phyloP scores from a whole-genome alignment of 768 basidiomycete species.

The Mycena amicta region DNA sequence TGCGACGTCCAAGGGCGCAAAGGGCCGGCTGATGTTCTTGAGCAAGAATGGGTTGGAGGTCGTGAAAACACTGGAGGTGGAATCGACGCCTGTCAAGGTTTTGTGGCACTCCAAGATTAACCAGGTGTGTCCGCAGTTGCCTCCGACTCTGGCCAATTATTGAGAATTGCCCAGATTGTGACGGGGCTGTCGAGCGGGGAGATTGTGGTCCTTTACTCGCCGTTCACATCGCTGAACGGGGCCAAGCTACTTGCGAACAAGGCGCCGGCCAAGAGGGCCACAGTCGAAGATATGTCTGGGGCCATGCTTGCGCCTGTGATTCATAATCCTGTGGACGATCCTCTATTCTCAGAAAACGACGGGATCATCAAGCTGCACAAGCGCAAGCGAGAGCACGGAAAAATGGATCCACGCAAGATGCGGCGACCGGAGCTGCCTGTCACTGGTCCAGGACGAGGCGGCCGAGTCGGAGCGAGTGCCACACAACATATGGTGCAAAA shows the following conservation, averaged over 20 bases:
- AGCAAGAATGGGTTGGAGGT: conserved; percentile 69
- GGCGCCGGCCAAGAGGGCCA: conserved; percentile 80
- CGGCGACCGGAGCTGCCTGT: conserved; percentile 91
- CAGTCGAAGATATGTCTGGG: conserved; percentile 87
- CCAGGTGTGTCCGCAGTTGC: conserved; percentile 59
- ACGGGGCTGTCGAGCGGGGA: conserved; percentile 86
- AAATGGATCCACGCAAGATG: conserved; percentile 89
- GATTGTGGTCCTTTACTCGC: conserved; percentile 91
- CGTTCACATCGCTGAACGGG: conserved; percentile 85
- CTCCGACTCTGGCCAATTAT: conserved; percentile 9
- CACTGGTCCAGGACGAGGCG: conserved; percentile 90
- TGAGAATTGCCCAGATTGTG: conserved; percentile 61
- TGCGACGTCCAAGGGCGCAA: conserved; percentile 63
- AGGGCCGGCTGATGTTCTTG: conserved; percentile 76
- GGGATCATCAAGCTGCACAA: conserved; percentile 74
- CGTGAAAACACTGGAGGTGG: conserved; percentile 67
- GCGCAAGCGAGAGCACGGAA: conserved; percentile 87
- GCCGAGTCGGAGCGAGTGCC: conserved; percentile 93
- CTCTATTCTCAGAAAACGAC: conserved; percentile 88
- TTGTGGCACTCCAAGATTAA: conserved; percentile 98
- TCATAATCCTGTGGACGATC: conserved; percentile 87
- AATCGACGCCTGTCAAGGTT: conserved; percentile 85
- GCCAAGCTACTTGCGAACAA: conserved; percentile 88
- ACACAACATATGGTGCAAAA: conserved; percentile 97
- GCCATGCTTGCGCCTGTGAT: conserved; percentile 85